Base-by-base conservation (phyloP, 2,329 filamentous ascomycete species). In the Leptographium procerum region DNA sequence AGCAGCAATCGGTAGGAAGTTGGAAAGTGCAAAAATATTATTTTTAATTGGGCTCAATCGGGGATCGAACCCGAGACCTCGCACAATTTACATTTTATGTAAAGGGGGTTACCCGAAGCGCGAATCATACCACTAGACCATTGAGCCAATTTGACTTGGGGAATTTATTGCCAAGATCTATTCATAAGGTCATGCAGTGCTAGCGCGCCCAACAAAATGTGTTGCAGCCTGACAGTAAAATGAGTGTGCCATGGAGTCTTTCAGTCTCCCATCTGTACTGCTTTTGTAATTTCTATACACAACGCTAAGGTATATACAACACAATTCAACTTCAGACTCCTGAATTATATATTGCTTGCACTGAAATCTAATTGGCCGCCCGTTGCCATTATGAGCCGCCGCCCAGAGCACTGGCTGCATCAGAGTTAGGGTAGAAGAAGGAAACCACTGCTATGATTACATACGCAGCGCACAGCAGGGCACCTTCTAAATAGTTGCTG, bases 401-500 rank as follows among this genome's bases (percentile, higher is more conserved):
- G 16, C 63, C 63, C 4, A 66, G 62, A 43, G 57, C 31, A 40
- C 62, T 67, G 26, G 65, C 65, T 0, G 57, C 62, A 19, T 63
- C 61, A 2, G 55, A 57, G 47, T 62, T 58, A 5, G 65, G 65
- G 52, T 66, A 65, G 60, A 64, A 67, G 48, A 64, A 65, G 31
- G 64, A 59, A 3, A 64, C 66, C 4, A 69, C 65, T 3, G 64
- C 64, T 36, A 69, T 68, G 48, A 69, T 67, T 34, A 68, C 59
- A 40, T 69, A 69, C 1, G 66, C 64, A 2, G 64, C 63, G 29
- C 65, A 65, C 43, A 69, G 62, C 47, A 69, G 62, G 2, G 66
- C 66, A 36, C 67, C 67, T 61, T 69, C 67, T 31, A 89, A 76
- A 62, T 86, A 87, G 65, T 87, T 87, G 65, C 80, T 84, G 63